These are phyloP conservation scores for Olyra latifolia DNA, from an alignment of 176 grass and related monocot genomes.

Conservation along the genomic window DNA sequence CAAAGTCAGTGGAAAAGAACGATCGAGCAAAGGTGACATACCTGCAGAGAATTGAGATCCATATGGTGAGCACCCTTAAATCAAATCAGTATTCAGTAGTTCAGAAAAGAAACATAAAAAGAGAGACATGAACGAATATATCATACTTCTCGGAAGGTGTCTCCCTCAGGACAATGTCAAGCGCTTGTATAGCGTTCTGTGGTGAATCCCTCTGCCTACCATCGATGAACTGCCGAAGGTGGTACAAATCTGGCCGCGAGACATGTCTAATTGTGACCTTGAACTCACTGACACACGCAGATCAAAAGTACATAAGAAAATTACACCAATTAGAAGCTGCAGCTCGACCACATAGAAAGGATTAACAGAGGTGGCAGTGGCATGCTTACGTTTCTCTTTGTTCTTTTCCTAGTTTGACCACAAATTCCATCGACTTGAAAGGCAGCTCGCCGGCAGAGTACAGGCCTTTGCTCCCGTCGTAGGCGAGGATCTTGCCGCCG, in stretches of 20 bases:
- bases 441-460: constrained; percentile 74
- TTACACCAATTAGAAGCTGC: constrained; percentile 19
- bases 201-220: constrained; percentile 47
- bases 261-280: constrained; percentile 56
- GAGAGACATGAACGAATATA: neutral
- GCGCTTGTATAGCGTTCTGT: constrained; percentile 70
- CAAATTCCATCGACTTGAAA: constrained; percentile 62
- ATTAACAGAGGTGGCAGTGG: neutral
- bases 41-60: constrained; percentile 34
- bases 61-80: constrained; percentile 3
- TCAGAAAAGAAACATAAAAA: neutral
- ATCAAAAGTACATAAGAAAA: constrained; percentile 24
- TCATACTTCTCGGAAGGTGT: constrained; percentile 61
- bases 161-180: constrained; percentile 78
- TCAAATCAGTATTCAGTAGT: neutral
- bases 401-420: constrained; percentile 51
- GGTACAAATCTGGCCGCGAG: constrained; percentile 42
- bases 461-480: constrained; percentile 78
- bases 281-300: constrained; percentile 46
- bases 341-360: neutral
- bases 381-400: constrained; percentile 27
- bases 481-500: constrained; percentile 39
- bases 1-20: constrained; percentile 66
- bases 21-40: constrained; percentile 70
- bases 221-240: constrained; percentile 54